Evolutionary conservation across 495 filamentous ascomycete genomes (phyloP), one percentile per base, ranked within the genome.

Genomic region (Xylaria scruposa): DNA sequence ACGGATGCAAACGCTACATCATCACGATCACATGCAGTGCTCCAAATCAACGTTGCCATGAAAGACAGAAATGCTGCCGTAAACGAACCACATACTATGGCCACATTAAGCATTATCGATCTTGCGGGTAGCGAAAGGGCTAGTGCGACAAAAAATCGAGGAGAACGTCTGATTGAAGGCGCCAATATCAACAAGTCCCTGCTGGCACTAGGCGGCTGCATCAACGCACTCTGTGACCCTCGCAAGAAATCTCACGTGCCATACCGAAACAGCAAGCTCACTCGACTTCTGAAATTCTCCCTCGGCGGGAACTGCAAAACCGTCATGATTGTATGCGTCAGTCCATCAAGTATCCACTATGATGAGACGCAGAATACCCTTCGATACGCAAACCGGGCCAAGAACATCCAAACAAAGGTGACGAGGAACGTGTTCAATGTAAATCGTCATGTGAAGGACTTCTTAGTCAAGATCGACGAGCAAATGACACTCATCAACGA

Each of bases 391-490:
- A 98, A 99, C 80, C 86, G 96, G 71, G 96, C 96, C 29, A 99
- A 99, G 88, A 99, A 99, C 78, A 99, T 99, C 78, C 97, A 99
- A 84, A 99, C 96, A 26, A 99, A 99, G 85, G 93, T 97, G 49
- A 98, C 96, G 24, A 89, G 94, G 74, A 99, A 99, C 78, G 97
- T 98, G 2, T 98, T 96, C 85, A 99, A 99, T 77, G 97, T 99
- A 74, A 98, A 99, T 78, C 91, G 96, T 64, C 96, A 99, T 83
- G 96, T 99, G 62, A 99, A 98, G 84, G 95, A 98, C 80, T 98
- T 95, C 83, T 80, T 98, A 77, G 93, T 97, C 83, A 98, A 98
- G 87, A 98, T 85, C 61, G 94, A 97, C 77, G 94, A 97, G 84
- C 95, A 98, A 79, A 93, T 95, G 87, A 90, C 88, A 15, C 81